Evolutionary conservation across 495 filamentous ascomycete genomes (phyloP).

Genomic region (Apodospora peruviana): DNA sequence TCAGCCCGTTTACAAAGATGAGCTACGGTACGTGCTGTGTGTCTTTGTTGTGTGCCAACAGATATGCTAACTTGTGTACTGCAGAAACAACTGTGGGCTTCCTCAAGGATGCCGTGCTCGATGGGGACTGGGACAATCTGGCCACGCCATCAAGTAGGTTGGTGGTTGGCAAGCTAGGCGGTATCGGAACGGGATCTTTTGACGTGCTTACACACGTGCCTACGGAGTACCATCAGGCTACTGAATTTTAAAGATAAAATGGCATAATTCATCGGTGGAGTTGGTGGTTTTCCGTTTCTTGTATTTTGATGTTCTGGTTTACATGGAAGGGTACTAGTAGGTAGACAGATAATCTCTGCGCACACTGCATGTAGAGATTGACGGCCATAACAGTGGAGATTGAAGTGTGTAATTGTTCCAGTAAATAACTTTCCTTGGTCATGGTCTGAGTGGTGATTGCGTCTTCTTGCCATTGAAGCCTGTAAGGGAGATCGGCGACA

Average conservation of each 20-base stretch:
- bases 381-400: too few species aligned
- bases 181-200: constrained; percentile 84
- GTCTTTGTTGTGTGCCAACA: neutral
- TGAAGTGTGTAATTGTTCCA: too few species aligned
- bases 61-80: constrained; percentile 2
- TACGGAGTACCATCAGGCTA: constrained; percentile 23
- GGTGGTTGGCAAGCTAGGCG: constrained; percentile 75
- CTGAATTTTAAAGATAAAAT: constrained; percentile 10
- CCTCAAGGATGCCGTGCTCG: constrained; percentile 82
- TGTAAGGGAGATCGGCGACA: too few species aligned
- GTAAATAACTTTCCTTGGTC: too few species aligned
- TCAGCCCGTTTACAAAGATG: constrained; percentile 94
- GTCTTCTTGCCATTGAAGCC: too few species aligned
- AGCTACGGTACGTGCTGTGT: constrained; percentile 58
- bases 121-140: constrained; percentile 85
- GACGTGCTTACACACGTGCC: constrained; percentile 63
- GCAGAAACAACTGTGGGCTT: constrained; percentile 84
- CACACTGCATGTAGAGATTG: too few species aligned
- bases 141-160: constrained; percentile 81
- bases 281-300: neutral
- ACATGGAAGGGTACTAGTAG: too few species aligned
- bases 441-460: too few species aligned
- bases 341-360: too few species aligned
- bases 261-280: neutral
- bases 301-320: too few species aligned